These are phyloP conservation scores for Lantana camara DNA, from an alignment of 257 asterid genomes.

Conservation along the genomic window DNA sequence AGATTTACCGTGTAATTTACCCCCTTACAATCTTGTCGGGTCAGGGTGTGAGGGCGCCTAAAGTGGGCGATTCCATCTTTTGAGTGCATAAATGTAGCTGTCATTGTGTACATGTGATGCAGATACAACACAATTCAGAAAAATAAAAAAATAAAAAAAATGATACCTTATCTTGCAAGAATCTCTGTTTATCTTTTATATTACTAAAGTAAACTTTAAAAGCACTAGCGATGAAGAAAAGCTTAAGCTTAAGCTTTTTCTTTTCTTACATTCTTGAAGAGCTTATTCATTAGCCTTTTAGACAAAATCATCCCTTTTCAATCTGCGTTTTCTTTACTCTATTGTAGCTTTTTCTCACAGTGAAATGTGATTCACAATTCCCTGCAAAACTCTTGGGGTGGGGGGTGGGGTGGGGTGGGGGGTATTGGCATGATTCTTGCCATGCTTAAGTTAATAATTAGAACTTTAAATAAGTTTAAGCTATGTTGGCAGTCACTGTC, in stretches of 20 bases:
- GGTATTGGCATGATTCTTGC: neutral
- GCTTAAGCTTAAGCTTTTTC: neutral
- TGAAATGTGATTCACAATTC: neutral
- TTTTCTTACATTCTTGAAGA: constrained; percentile 4
- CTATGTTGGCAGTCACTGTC: neutral
- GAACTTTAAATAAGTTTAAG: neutral
- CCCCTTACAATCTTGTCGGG: no score
- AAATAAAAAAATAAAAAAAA: neutral
- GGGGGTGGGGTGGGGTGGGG: neutral
- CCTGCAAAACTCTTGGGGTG: neutral
- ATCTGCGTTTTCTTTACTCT: neutral
- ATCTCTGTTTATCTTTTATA: neutral
- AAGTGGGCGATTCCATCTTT: no score
- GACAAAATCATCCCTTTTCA: neutral
- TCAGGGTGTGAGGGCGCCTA: no score
- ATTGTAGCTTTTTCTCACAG: neutral
- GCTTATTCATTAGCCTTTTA: constrained; percentile 8
- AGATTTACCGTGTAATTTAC: no score
- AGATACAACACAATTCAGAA: neutral
- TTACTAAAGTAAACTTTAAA: neutral
- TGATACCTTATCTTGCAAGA: constrained; percentile 1
- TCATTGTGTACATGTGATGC: no score
- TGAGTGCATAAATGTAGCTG: no score
- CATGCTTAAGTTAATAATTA: neutral
- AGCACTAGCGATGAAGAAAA: neutral